Percentiles rank a stretch among this genome's conserved stretches.
phyloP scores from a whole-genome alignment of 352 stramenopile genomes.

The Peronospora belbahrii region DNA sequence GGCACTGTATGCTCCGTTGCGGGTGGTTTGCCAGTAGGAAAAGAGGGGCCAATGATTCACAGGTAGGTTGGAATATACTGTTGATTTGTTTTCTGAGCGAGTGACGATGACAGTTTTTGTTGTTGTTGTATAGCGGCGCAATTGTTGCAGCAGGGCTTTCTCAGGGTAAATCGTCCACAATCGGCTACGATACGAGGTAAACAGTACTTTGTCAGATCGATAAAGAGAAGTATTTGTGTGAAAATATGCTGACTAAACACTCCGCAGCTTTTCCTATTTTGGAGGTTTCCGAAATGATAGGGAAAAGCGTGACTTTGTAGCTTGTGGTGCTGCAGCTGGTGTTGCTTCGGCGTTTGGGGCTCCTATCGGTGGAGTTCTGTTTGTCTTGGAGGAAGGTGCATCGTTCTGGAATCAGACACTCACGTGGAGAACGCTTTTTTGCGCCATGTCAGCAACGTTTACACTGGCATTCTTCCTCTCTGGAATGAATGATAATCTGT shows the following conservation, averaged over 20 bases:
- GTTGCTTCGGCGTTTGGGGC: conserved; percentile 87
- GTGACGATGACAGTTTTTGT: conserved; percentile 6
- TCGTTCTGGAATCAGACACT: conserved; percentile 85
- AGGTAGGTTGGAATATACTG: conserved; percentile 26
- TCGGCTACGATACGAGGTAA: conserved; percentile 67
- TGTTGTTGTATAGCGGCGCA: conserved; percentile 35
- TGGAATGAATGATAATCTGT: conserved; percentile 66
- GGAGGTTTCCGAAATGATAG: conserved; percentile 84
- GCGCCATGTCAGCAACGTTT: conserved; percentile 84
- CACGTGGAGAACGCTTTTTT: conserved; percentile 81
- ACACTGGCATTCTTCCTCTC: conserved; percentile 72
- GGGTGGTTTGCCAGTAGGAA: conserved; percentile 82
- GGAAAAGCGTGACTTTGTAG: conserved; percentile 86
- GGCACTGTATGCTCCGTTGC: conserved; percentile 82
- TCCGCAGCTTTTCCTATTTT: conserved; percentile 74
- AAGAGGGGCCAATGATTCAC: conserved; percentile 91
- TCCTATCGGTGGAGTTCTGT: conserved; percentile 84
- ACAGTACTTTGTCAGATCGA: not conserved
- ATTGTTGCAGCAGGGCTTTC: conserved; percentile 72
- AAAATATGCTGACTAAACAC: not conserved
- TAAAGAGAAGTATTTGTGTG: not conserved
- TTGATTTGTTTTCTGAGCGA: conserved; percentile 11
- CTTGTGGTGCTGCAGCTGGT: conserved; percentile 78
- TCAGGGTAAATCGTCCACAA: conserved; percentile 65
- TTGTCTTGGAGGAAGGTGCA: conserved; percentile 75